A percentile compares a stretch with the other conserved stretches of the same genome.
Conservation (phyloP, 2,329 filamentous ascomycete species). For the Atkinsonella hypoxylon region DNA sequence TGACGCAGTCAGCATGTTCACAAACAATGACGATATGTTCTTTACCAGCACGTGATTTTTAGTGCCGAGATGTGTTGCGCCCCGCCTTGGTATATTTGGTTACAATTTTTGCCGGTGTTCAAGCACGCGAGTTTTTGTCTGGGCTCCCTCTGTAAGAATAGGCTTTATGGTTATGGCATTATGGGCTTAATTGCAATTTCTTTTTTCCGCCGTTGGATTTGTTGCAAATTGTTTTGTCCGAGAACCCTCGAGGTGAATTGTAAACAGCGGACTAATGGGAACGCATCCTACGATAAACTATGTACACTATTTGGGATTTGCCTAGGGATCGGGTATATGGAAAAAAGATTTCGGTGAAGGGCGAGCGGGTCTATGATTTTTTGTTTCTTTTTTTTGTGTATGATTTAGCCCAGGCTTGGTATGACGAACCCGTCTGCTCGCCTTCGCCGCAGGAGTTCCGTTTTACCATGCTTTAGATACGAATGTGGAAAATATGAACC, state of each 20-base stretch:
- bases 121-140: conserved; percentile 4
- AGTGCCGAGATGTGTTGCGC: not conserved
- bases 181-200: not conserved
- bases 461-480: conserved; percentile 9
- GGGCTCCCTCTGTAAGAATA: conserved; percentile 5
- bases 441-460: conserved; percentile 7
- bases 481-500: conserved; percentile 12
- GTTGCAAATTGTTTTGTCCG: not conserved
- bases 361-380: conserved; percentile 8
- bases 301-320: conserved; percentile 1
- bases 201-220: not conserved
- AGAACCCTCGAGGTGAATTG: not conserved
- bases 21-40: conserved; percentile 38
- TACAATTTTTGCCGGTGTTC: conserved; percentile 1
- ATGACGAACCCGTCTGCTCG: not conserved
- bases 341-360: conserved; percentile 7
- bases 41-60: conserved; percentile 27
- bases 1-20: conserved; percentile 38
- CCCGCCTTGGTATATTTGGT: not conserved
- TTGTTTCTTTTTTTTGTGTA: conserved; percentile 5
- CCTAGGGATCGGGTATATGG: not conserved
- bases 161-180: not conserved
- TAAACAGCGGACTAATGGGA: not conserved
- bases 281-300: conserved; percentile 3
- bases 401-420: conserved; percentile 6